Evolutionary conservation across 306 rosid species (phyloP).

Genomic region (Medicago truncatula): MtrunA17r5.0-ANR NC_053042.1:50297001-50297500

Average conservation of each 20-base stretch:
- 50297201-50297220: neutral
- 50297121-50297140: constrained; percentile 32
- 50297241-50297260: constrained; percentile 20
- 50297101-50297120: neutral
- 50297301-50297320: constrained; percentile 39
- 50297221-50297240: neutral
- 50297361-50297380: constrained; percentile 45
- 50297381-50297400: neutral
- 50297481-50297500: neutral
- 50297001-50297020: constrained; percentile 20
- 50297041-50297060: constrained; percentile 22
- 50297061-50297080: neutral
- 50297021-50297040: neutral
- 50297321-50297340: constrained; percentile 35
- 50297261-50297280: neutral
- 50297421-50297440: neutral
- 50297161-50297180: too few relatives aligned
- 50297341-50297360: constrained; percentile 30
- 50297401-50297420: neutral
- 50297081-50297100: constrained; percentile 6
- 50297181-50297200: neutral
- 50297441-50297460: neutral
- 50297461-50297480: neutral
- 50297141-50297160: neutral
- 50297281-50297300: constrained; percentile 19